Evolutionary conservation across 768 basidiomycete genomes (phyloP).

Genomic region (Pleurotus platypus): DNA sequence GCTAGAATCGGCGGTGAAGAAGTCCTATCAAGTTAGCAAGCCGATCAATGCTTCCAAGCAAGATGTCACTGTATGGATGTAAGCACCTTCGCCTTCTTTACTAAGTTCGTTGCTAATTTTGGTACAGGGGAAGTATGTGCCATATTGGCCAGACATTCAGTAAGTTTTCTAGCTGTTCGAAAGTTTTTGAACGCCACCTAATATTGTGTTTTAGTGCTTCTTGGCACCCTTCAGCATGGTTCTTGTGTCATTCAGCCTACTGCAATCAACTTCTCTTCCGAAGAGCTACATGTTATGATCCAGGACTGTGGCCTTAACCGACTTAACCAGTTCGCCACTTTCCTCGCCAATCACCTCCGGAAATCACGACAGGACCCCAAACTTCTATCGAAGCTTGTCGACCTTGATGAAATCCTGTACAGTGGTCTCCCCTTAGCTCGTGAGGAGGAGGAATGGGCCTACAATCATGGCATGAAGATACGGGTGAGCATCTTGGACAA

Average conservation of each 20-base stretch:
- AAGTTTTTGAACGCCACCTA: not conserved
- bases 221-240: slow-evolving; percentile 70
- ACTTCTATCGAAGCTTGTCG: slow-evolving; percentile 51
- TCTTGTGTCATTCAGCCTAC: slow-evolving; percentile 73
- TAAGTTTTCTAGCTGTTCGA: slow-evolving; percentile 31
- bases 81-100: slow-evolving; percentile 23
- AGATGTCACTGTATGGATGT: slow-evolving; percentile 76
- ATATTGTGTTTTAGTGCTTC: slow-evolving; percentile 46
- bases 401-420: slow-evolving; percentile 62
- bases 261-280: slow-evolving; percentile 56
- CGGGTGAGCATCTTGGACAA: slow-evolving; percentile 40
- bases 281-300: slow-evolving; percentile 73
- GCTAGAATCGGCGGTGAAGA: slow-evolving; percentile 58
- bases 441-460: slow-evolving; percentile 74
- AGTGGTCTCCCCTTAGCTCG: slow-evolving; percentile 59
- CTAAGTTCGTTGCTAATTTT: slow-evolving; percentile 16
- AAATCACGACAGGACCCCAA: slow-evolving; percentile 57
- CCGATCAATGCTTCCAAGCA: slow-evolving; percentile 49
- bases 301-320: slow-evolving; percentile 64
- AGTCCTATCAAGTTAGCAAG: slow-evolving; percentile 49
- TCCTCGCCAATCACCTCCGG: slow-evolving; percentile 62
- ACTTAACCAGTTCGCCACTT: slow-evolving; percentile 70
- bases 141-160: slow-evolving; percentile 78
- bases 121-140: slow-evolving; percentile 74
- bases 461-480: slow-evolving; percentile 58